phyloP scores from a whole-genome alignment of 805 yeast species.

The Candida dajiaensis region DNA sequence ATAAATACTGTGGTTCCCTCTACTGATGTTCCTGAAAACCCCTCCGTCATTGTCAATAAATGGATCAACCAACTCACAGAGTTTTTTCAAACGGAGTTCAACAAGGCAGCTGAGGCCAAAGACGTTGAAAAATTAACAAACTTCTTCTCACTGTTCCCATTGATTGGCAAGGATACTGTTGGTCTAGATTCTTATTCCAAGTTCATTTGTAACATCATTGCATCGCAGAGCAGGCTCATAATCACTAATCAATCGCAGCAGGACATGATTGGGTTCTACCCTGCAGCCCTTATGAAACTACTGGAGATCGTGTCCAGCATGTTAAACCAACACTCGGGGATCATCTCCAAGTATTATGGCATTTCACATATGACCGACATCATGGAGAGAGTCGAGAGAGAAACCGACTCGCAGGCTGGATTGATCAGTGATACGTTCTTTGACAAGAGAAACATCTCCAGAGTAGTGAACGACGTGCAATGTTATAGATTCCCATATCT shows the following conservation, averaged over 20 bases:
- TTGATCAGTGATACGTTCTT: slow-evolving; percentile 80
- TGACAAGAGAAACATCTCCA: slow-evolving; percentile 61
- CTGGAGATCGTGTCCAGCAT: slow-evolving; percentile 83
- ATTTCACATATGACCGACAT: slow-evolving; percentile 54
- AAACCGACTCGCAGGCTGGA: slow-evolving; percentile 90
- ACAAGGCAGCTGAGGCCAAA: slow-evolving; percentile 57
- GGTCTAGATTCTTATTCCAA: slow-evolving; percentile 81
- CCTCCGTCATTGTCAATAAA: slow-evolving; percentile 45
- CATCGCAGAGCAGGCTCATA: slow-evolving; percentile 68
- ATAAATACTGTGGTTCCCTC: slow-evolving; percentile 83
- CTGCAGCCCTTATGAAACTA: slow-evolving; percentile 57
- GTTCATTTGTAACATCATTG: slow-evolving; percentile 80
- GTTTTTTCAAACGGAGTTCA: slow-evolving; percentile 58
- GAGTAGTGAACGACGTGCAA: slow-evolving; percentile 47
- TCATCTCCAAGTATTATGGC: slow-evolving; percentile 74
- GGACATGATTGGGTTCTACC: slow-evolving; percentile 45
- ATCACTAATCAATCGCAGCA: slow-evolving; percentile 40
- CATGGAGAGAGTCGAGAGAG: slow-evolving; percentile 70
- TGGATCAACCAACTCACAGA: slow-evolving; percentile 57
- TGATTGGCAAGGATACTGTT: slow-evolving; percentile 61
- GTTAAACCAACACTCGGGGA: slow-evolving; percentile 77
- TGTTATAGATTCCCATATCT: slow-evolving; percentile 46
- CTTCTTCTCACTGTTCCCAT: slow-evolving; percentile 82
- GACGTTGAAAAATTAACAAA: slow-evolving; percentile 68
- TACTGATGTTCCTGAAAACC: slow-evolving; percentile 76